Evolutionary conservation across 2,329 filamentous ascomycete genomes (phyloP).

Genomic region (Cryphonectria naterciae): DNA sequence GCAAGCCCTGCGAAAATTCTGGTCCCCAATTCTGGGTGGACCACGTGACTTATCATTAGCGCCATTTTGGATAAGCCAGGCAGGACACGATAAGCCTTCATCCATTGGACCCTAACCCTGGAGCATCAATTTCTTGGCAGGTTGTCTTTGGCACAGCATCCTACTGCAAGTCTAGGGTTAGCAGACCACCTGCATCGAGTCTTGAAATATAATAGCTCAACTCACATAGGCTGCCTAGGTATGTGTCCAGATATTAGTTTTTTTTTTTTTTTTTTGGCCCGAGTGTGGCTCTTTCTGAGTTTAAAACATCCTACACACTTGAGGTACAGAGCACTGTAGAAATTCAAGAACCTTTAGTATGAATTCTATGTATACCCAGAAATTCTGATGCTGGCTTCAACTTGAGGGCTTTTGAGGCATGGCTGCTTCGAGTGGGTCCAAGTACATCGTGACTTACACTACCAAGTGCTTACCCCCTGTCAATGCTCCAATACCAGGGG

Average conservation of each 20-base stretch:
- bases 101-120: background rate
- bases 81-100: background rate
- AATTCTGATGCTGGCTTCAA: too few relatives aligned
- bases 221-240: background rate
- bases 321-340: background rate
- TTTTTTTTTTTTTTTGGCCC: background rate
- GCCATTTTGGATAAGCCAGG: constrained; percentile 1
- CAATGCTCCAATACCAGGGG: background rate
- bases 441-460: background rate
- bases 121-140: background rate
- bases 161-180: too few relatives aligned
- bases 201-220: background rate
- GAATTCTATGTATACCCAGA: background rate
- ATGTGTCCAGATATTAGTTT: background rate
- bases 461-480: constrained; percentile 8
- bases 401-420: background rate
- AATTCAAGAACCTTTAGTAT: background rate
- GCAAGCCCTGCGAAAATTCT: constrained; percentile 20
- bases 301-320: background rate
- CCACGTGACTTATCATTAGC: constrained; percentile 12
- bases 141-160: too few relatives aligned
- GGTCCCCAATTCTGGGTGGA: constrained; percentile 7
- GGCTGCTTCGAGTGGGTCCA: background rate
- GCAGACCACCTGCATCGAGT: background rate
- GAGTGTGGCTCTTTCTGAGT: background rate